phyloP scores from a whole-genome alignment of 768 basidiomycete genomes.

The Symmetrospora coprosmae region DNA sequence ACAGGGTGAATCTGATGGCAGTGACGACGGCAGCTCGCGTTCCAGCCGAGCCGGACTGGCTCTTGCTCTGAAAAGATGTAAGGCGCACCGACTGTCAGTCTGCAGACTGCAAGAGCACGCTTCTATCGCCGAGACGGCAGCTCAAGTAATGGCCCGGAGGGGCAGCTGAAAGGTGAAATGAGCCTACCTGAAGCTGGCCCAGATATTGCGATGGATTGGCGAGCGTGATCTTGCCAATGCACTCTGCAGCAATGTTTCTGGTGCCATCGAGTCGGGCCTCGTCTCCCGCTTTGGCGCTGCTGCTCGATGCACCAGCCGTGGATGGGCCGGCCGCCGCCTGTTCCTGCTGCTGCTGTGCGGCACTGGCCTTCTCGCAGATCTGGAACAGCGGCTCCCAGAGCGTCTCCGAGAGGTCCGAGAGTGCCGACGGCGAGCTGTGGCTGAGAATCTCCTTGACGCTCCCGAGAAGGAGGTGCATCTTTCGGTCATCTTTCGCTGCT shows the following conservation, averaged over 20 bases:
- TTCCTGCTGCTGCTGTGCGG: constrained; percentile 14
- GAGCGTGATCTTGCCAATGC: constrained; percentile 84
- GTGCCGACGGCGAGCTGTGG: constrained; percentile 67
- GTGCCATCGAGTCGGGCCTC: constrained; percentile 14
- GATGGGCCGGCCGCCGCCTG: constrained; percentile 5
- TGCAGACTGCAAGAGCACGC: no score
- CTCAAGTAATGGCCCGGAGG: no score
- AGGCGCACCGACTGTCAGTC: no score
- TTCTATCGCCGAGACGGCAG: no score
- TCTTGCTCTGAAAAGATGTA: no score
- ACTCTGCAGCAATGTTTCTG: constrained; percentile 79
- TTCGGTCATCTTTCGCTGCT: constrained; percentile 49
- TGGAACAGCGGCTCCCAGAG: constrained; percentile 88
- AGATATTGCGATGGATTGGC: constrained; percentile 80
- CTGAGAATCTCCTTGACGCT: constrained; percentile 94
- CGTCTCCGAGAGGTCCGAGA: constrained; percentile 71
- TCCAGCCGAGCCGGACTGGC: constrained; percentile 23
- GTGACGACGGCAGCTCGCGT: constrained; percentile 41
- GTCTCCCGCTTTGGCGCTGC: constrained; percentile 20
- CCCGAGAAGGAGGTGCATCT: constrained; percentile 70
- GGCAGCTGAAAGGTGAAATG: no score
- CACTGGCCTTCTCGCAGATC: constrained; percentile 58
- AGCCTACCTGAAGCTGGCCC: constrained; percentile 71
- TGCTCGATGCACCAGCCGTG: background rate
- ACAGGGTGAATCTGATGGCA: constrained; percentile 79